Percentiles rank a stretch among this genome's conserved stretches.
These are phyloP conservation scores for Cercophora samala DNA, from an alignment of 495 filamentous ascomycete genomes.

Conservation along the genomic window DNA sequence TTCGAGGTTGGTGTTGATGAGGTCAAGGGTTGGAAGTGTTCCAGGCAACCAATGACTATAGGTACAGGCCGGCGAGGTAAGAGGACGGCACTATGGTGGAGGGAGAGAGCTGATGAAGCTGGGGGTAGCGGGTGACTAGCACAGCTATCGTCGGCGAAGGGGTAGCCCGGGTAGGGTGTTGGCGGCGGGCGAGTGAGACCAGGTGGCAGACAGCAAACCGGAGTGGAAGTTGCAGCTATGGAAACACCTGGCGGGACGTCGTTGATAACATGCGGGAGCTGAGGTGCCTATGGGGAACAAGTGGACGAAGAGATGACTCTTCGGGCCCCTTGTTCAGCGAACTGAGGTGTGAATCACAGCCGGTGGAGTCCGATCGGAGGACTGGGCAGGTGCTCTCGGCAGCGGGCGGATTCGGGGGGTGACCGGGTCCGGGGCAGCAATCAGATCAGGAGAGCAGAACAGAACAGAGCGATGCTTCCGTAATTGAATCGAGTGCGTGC, in stretches of 20 bases:
- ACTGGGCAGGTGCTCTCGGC: slow-evolving; percentile 22
- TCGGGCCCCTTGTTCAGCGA: slow-evolving; percentile 42
- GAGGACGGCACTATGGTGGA: not conserved
- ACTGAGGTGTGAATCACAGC: slow-evolving; percentile 34
- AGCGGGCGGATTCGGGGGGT: slow-evolving; percentile 13
- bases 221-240: slow-evolving; percentile 31
- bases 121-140: slow-evolving; percentile 6
- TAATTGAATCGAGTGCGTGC: not conserved
- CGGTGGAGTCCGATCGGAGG: slow-evolving; percentile 28
- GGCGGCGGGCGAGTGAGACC: slow-evolving; percentile 22
- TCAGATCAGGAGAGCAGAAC: slow-evolving; percentile 9
- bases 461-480: slow-evolving; percentile 1
- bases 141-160: slow-evolving; percentile 15
- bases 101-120: slow-evolving; percentile 10
- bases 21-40: slow-evolving; percentile 11
- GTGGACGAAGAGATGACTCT: slow-evolving; percentile 49
- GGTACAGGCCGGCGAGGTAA: not conserved
- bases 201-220: slow-evolving; percentile 37
- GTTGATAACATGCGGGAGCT: slow-evolving; percentile 43
- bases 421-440: slow-evolving; percentile 23
- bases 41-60: slow-evolving; percentile 13
- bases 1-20: slow-evolving; percentile 21
- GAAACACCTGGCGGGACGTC: slow-evolving; percentile 38
- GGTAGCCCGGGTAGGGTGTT: slow-evolving; percentile 3
- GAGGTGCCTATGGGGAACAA: slow-evolving; percentile 37